Percentiles rank a stretch among this genome's conserved stretches.
These are phyloP conservation scores for Botryotinia globosa DNA, from an alignment of 2,329 filamentous ascomycete species.

Conservation along the genomic window DNA sequence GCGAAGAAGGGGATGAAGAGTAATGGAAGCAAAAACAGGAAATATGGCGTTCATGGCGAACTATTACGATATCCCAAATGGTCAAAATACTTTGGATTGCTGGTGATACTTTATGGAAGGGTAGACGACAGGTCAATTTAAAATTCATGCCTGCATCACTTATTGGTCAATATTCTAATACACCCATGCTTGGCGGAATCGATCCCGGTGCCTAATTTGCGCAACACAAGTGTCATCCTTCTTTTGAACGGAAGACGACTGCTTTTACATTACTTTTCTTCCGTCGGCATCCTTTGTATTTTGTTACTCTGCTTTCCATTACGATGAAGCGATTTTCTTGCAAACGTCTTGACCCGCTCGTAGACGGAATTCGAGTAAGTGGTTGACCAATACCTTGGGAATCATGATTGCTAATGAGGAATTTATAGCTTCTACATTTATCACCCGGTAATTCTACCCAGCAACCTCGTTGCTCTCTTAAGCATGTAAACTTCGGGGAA, in stretches of 20 bases:
- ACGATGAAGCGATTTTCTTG: slow-evolving; percentile 5
- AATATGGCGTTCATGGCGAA: slow-evolving; percentile 6
- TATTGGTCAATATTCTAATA: neutral
- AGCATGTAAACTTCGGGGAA: slow-evolving; percentile 22
- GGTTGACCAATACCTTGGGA: no score
- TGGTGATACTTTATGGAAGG: neutral
- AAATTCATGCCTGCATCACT: neutral
- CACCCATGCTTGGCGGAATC: neutral
- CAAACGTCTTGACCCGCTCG: slow-evolving; percentile 16
- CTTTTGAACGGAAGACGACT: neutral
- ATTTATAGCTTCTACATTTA: neutral
- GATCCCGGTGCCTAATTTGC: neutral
- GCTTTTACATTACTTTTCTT: neutral
- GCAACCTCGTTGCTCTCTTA: slow-evolving; percentile 7
- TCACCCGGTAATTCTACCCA: neutral
- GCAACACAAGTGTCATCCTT: neutral
- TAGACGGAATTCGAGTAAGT: slow-evolving; percentile 21
- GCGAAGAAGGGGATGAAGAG: slow-evolving; percentile 19
- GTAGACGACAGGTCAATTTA: neutral
- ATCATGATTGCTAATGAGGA: neutral
- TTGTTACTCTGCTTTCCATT: neutral
- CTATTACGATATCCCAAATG: slow-evolving; percentile 3
- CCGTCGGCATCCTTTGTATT: neutral
- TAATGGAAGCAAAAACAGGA: neutral
- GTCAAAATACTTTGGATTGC: neutral